A percentile compares a stretch with the other conserved stretches of the same genome.
These are phyloP conservation scores for Craterostigma plantagineum DNA, from an alignment of 257 asterid genomes.

Conservation along the genomic window DNA sequence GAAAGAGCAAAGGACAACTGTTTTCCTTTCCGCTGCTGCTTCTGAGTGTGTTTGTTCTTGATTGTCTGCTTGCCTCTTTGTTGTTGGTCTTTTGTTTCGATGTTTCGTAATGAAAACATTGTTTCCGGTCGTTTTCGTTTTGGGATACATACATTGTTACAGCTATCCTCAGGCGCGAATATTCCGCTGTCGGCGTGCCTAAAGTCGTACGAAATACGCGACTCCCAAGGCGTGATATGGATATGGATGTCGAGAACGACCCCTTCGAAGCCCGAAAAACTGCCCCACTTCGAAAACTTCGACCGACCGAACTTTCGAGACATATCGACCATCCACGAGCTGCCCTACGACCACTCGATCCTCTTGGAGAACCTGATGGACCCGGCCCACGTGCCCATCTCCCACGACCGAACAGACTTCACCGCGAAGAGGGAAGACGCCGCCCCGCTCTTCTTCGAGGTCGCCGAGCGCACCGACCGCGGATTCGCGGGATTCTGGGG, in stretches of 20 bases:
- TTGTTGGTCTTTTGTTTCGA: no score
- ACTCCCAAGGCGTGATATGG: conserved; percentile 92
- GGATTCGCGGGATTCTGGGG: conserved; percentile 97
- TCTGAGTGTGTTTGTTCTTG: conserved; percentile 10
- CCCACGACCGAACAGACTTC: conserved; percentile 83
- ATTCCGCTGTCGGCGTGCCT: conserved; percentile 87
- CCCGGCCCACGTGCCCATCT: conserved; percentile 89
- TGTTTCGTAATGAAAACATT: no score
- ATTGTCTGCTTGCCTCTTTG: no score
- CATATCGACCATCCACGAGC: conserved; percentile 68
- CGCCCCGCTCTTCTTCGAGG: conserved; percentile 46
- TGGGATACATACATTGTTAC: no score
- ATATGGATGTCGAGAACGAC: conserved; percentile 82
- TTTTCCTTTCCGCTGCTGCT: no score
- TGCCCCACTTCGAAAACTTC: conserved; percentile 76
- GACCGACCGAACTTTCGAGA: conserved; percentile 54
- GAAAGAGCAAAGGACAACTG: no score
- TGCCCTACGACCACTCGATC: conserved; percentile 90
- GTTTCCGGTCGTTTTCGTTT: no score
- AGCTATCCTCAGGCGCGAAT: conserved; percentile 60
- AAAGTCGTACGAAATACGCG: conserved; percentile 46
- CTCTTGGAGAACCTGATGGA: conserved; percentile 96
- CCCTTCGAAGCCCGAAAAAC: conserved; percentile 40
- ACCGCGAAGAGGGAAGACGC: conserved; percentile 87
- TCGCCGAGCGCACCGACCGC: conserved; percentile 52